Evolutionary conservation across 2,329 filamentous ascomycete species (phyloP).

Genomic region (Trichoderma aggressivum): DNA sequence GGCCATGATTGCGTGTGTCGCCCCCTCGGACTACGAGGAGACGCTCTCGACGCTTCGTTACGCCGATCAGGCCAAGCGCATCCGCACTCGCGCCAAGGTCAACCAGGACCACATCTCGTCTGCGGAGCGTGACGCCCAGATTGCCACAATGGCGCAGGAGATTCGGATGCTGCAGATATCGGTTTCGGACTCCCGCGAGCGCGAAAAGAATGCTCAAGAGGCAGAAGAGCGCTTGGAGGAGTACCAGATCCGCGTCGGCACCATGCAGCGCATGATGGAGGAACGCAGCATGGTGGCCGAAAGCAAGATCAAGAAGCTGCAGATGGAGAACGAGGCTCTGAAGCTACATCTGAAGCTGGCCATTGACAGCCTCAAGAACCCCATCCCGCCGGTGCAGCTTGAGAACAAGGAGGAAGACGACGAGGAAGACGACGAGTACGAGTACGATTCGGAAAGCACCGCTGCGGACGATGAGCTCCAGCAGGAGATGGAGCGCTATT

Average conservation of each 20-base stretch:
- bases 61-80: constrained; percentile 95
- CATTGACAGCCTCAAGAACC: constrained; percentile 82
- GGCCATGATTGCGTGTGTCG: constrained; percentile 98
- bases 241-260: constrained; percentile 84
- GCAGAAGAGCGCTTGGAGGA: constrained; percentile 86
- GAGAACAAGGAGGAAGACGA: constrained; percentile 26
- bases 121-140: constrained; percentile 91
- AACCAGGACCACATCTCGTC: constrained; percentile 94
- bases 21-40: constrained; percentile 93
- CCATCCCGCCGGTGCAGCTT: constrained; percentile 62
- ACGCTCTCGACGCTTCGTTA: constrained; percentile 94
- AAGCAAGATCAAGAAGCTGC: constrained; percentile 86
- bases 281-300: constrained; percentile 87
- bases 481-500: constrained; percentile 77
- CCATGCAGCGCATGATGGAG: constrained; percentile 95
- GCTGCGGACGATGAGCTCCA: constrained; percentile 64
- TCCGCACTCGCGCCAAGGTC: constrained; percentile 88
- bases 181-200: constrained; percentile 60
- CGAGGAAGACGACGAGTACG: constrained; percentile 54
- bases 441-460: constrained; percentile 48
- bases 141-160: constrained; percentile 90
- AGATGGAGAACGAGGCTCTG: constrained; percentile 86
- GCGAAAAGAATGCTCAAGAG: constrained; percentile 72
- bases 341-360: constrained; percentile 85
- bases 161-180: constrained; percentile 82